A percentile compares a stretch with the other conserved stretches of the same genome.
These are phyloP conservation scores for Hypoxylon sp. DNA, from an alignment of 2,329 filamentous ascomycete genomes.

Conservation along the genomic window DNA sequence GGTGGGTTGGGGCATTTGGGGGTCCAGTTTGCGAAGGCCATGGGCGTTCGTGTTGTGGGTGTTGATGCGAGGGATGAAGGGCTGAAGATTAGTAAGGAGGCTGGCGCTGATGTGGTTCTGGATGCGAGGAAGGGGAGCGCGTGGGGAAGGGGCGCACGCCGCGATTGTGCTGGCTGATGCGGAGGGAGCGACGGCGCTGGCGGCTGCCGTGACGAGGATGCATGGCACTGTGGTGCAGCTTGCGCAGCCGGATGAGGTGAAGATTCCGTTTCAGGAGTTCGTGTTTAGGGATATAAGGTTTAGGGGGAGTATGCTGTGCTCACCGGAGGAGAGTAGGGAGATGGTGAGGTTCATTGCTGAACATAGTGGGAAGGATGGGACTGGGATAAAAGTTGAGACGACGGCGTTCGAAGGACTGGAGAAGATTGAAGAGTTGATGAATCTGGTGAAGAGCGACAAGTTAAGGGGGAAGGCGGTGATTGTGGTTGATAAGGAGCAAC, in stretches of 20 bases:
- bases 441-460: conserved; percentile 66
- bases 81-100: conserved; percentile 61
- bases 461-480: conserved; percentile 69
- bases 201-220: conserved; percentile 70
- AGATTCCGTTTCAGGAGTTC: conserved; percentile 72
- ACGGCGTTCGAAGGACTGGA: conserved; percentile 67
- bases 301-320: conserved; percentile 58
- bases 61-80: conserved; percentile 69
- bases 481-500: conserved; percentile 62
- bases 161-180: conserved; percentile 70
- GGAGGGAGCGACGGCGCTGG: conserved; percentile 61
- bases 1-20: conserved; percentile 69
- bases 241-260: conserved; percentile 71
- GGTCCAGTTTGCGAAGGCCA: conserved; percentile 62
- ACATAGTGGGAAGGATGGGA: conserved; percentile 43
- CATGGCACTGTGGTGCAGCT: conserved; percentile 72
- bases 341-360: conserved; percentile 65
- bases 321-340: conserved; percentile 59
- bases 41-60: conserved; percentile 66
- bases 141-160: conserved; percentile 64
- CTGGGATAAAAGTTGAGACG: conserved; percentile 64
- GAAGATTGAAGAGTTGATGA: conserved; percentile 65
- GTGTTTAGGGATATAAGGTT: conserved; percentile 50
- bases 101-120: conserved; percentile 66
- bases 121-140: conserved; percentile 66